Percentiles rank a stretch among this genome's conserved stretches.
phyloP scores from a whole-genome alignment of 768 basidiomycete species.

The Agaricus subrufescens region DNA sequence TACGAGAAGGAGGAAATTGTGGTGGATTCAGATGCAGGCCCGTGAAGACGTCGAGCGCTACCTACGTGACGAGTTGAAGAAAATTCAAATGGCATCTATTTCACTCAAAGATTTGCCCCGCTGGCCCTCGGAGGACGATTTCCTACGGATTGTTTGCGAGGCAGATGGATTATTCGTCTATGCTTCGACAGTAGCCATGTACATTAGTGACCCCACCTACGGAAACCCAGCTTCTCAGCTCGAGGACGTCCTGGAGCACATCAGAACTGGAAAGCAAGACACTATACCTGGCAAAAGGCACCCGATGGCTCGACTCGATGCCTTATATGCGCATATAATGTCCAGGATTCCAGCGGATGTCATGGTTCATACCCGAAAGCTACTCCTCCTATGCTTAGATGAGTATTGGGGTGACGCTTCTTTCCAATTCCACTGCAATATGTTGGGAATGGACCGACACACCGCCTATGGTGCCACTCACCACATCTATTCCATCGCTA shows the following conservation, averaged over 20 bases:
- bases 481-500: background rate
- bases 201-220: conserved; percentile 11
- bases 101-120: background rate
- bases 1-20: background rate
- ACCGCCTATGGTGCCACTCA: background rate
- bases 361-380: no score
- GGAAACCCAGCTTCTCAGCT: background rate
- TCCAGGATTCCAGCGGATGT: no score
- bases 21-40: background rate
- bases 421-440: no score
- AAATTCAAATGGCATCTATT: conserved; percentile 6
- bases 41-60: background rate
- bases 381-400: no score
- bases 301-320: background rate
- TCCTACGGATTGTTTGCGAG: conserved; percentile 13
- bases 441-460: no score
- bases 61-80: conserved; percentile 4
- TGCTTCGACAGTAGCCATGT: conserved; percentile 17
- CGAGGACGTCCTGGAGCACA: background rate
- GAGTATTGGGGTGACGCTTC: no score
- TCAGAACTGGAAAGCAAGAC: background rate
- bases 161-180: conserved; percentile 23
- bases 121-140: conserved; percentile 15
- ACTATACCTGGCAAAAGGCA: background rate
- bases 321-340: background rate